Evolutionary conservation across 2,329 filamentous ascomycete species (phyloP).

Genomic region (Cladorrhinum sp.): DNA sequence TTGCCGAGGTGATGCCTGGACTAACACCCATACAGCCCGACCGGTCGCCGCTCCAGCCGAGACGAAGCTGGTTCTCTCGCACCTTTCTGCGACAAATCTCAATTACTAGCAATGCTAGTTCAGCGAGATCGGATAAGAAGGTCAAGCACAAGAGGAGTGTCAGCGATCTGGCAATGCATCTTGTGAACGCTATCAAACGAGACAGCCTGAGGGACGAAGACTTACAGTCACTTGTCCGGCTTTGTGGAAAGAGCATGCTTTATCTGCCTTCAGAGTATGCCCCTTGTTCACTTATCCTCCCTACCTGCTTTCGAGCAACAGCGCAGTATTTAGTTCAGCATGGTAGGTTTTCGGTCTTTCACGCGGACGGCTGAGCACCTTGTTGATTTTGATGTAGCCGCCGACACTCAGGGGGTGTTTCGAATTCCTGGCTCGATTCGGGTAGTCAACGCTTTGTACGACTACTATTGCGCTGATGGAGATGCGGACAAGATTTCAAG

Average conservation of each 20-base stretch:
- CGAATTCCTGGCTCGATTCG: constrained; percentile 59
- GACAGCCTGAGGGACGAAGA: constrained; percentile 49
- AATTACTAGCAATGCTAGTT: constrained; percentile 28
- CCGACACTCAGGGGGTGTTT: constrained; percentile 58
- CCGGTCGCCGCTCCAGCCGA: constrained; percentile 15
- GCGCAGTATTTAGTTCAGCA: constrained; percentile 63
- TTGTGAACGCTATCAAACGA: constrained; percentile 43
- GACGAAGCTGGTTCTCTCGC: constrained; percentile 33
- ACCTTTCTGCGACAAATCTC: constrained; percentile 33
- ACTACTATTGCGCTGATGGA: constrained; percentile 58
- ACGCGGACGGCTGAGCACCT: not conserved
- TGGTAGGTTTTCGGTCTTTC: constrained; percentile 38
- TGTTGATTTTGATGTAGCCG: constrained; percentile 29
- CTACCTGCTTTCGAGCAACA: constrained; percentile 64
- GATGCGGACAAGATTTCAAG: constrained; percentile 50
- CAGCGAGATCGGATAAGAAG: constrained; percentile 27
- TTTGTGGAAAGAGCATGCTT: constrained; percentile 61
- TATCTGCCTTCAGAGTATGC: constrained; percentile 59
- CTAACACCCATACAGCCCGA: constrained; percentile 17
- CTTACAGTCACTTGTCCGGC: constrained; percentile 57
- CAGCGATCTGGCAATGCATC: constrained; percentile 50
- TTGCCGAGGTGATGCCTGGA: not conserved
- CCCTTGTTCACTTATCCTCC: constrained; percentile 55
- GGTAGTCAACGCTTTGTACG: constrained; percentile 57
- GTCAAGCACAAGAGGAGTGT: constrained; percentile 51